These are phyloP conservation scores for Porcisia hertigi DNA, from an alignment of 208 protist genomes.

Conservation along the genomic window DNA sequence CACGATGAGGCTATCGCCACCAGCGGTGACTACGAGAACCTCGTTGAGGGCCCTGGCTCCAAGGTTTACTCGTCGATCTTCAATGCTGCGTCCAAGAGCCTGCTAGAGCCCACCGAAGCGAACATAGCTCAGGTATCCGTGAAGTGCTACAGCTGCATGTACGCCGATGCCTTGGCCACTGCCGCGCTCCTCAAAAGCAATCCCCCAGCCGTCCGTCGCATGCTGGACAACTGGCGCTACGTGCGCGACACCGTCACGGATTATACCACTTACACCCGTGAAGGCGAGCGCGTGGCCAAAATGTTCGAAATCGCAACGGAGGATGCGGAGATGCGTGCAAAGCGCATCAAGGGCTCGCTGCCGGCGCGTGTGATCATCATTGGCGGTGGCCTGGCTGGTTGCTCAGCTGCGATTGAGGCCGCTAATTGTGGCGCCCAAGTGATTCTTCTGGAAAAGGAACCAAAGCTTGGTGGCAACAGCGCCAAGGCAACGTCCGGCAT, in stretches of 20 bases:
- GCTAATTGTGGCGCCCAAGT: conserved; percentile 84
- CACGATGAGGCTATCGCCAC: conserved; percentile 65
- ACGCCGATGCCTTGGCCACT: conserved; percentile 81
- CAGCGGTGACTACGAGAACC: conserved; percentile 75
- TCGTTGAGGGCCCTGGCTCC: conserved; percentile 39
- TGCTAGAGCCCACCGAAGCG: conserved; percentile 41
- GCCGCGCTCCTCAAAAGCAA: conserved; percentile 67
- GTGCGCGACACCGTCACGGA: conserved; percentile 56
- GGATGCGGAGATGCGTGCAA: conserved; percentile 44
- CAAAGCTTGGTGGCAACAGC: conserved; percentile 93
- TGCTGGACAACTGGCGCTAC: conserved; percentile 71
- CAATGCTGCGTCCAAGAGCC: conserved; percentile 33
- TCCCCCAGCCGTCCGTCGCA: conserved; percentile 50
- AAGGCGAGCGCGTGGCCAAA: conserved; percentile 58
- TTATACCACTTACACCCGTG: conserved; percentile 68
- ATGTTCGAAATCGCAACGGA: conserved; percentile 78
- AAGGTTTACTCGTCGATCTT: conserved; percentile 54
- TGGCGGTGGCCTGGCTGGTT: conserved; percentile 87
- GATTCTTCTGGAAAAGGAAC: conserved; percentile 92
- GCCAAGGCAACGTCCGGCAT: conserved; percentile 97
- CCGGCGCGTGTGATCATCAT: conserved; percentile 82
- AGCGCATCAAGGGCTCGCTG: conserved; percentile 61
- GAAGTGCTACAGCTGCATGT: conserved; percentile 84
- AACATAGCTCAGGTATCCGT: conserved; percentile 69
- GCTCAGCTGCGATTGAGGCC: conserved; percentile 81